Percentiles rank a stretch among this genome's conserved stretches.
phyloP scores from a whole-genome alignment of 345 rosid species.

The Lenwebbia sp. region DNA sequence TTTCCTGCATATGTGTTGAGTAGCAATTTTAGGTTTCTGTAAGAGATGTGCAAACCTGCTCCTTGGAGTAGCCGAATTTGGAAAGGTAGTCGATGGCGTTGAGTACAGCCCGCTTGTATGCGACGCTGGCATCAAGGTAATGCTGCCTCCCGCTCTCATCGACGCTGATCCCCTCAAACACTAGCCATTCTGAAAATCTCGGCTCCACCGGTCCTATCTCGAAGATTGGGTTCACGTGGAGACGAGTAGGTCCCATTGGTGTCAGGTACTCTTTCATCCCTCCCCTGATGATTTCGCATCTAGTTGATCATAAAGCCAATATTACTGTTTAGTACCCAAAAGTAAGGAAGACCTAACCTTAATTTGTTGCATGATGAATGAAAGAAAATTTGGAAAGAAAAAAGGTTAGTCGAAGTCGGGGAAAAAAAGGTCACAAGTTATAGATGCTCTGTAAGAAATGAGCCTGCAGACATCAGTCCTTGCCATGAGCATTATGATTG shows the following conservation, averaged over 20 bases:
- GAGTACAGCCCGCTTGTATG: constrained; percentile 82
- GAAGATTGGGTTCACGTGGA: constrained; percentile 87
- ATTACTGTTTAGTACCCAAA: background rate
- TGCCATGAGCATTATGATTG: background rate
- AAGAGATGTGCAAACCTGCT: constrained; percentile 41
- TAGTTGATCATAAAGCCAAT: constrained; percentile 1
- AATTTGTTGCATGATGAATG: background rate
- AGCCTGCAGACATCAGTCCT: background rate
- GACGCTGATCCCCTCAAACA: constrained; percentile 91
- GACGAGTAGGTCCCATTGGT: constrained; percentile 88
- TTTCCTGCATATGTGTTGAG: background rate
- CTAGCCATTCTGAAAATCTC: constrained; percentile 91
- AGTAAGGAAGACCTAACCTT: background rate
- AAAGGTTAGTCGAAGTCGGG: background rate
- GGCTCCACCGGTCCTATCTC: constrained; percentile 95
- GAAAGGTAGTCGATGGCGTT: constrained; percentile 88
- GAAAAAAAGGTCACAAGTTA: background rate
- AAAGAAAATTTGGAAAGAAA: background rate
- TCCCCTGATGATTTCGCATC: constrained; percentile 76
- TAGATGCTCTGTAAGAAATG: background rate
- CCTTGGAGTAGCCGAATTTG: constrained; percentile 93
- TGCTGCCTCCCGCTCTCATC: constrained; percentile 85
- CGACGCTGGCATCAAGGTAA: constrained; percentile 77
- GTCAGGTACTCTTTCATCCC: constrained; percentile 95
- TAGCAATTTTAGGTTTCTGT: background rate